Percentiles rank a stretch among this genome's conserved stretches.
phyloP scores from a whole-genome alignment of 2,329 filamentous ascomycete genomes.

The Aspergillus cejpii region DNA sequence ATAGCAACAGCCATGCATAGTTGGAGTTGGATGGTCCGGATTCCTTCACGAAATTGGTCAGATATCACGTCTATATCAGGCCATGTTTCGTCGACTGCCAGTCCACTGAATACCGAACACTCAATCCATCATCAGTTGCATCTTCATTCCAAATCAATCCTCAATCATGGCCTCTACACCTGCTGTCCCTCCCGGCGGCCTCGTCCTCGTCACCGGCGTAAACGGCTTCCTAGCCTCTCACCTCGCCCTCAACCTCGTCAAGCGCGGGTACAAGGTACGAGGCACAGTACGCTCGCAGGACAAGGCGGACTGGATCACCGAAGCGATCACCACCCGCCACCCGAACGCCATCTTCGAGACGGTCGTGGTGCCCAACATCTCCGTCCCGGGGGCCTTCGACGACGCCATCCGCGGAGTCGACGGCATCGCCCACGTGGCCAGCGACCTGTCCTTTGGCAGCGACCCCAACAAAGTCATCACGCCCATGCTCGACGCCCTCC shows the following conservation, averaged over 20 bases:
- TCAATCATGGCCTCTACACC: background rate
- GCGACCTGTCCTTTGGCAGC: background rate
- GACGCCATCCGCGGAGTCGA: background rate
- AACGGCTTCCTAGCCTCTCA: conserved; percentile 45
- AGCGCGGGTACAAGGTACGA: conserved; percentile 40
- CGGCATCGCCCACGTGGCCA: conserved; percentile 1
- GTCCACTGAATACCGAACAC: background rate
- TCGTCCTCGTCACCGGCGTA: conserved; percentile 43
- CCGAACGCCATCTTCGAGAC: background rate
- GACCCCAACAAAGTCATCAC: conserved; percentile 1
- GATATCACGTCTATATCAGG: background rate
- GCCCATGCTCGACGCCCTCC: background rate
- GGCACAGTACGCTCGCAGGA: conserved; percentile 40
- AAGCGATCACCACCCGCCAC: background rate
- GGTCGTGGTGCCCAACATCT: background rate
- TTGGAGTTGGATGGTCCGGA: background rate
- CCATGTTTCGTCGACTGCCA: background rate
- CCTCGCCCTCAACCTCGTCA: conserved; percentile 38
- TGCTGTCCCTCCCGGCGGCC: background rate
- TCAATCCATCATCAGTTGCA: background rate
- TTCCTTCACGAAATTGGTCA: too few relatives aligned
- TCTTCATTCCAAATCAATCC: background rate
- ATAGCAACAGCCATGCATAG: background rate
- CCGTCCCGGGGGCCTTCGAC: background rate
- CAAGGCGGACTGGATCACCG: background rate